A percentile compares a stretch with the other conserved stretches of the same genome.
Evolutionary conservation across 169 alveolate genomes (phyloP).

Genomic region (Prorocentrum cordatum): DNA sequence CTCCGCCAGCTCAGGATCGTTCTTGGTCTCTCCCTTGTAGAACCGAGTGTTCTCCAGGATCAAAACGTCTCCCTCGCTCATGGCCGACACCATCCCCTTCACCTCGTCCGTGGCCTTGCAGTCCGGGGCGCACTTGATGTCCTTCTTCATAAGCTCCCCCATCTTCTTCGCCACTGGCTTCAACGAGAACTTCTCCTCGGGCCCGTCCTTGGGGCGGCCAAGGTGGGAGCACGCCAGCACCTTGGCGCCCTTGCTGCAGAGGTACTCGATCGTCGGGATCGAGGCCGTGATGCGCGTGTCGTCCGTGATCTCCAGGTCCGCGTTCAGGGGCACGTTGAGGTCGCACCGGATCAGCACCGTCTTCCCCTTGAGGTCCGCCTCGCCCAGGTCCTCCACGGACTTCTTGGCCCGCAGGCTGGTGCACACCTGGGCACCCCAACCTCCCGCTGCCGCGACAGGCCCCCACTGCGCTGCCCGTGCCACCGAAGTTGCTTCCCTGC

Average conservation of each 20-base stretch:
- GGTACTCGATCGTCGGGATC: no score
- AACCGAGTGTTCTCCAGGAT: conserved; percentile 90
- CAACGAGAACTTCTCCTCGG: conserved; percentile 73
- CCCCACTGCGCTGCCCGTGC: no score
- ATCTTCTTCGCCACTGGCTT: conserved; percentile 77
- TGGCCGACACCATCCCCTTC: conserved; percentile 77
- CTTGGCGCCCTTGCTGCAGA: conserved; percentile 85
- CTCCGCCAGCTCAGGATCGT: conserved; percentile 57
- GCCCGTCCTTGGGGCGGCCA: conserved; percentile 75
- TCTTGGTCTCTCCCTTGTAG: conserved; percentile 19
- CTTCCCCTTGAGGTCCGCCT: no score
- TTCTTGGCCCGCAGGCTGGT: no score
- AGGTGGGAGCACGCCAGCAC: conserved; percentile 77
- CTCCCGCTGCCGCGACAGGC: no score
- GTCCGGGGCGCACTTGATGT: no score
- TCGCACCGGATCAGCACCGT: conserved; percentile 91
- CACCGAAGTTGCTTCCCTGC: no score
- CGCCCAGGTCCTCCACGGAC: no score
- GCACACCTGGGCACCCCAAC: no score
- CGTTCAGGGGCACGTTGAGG: conserved; percentile 90
- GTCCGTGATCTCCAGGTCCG: conserved; percentile 84
- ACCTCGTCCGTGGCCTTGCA: no score
- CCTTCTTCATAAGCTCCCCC: no score
- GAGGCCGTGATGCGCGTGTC: conserved; percentile 88
- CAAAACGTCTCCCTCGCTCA: conserved; percentile 82